Evolutionary conservation across 768 basidiomycete genomes (phyloP).

Genomic region (Russula ochroleuca): DNA sequence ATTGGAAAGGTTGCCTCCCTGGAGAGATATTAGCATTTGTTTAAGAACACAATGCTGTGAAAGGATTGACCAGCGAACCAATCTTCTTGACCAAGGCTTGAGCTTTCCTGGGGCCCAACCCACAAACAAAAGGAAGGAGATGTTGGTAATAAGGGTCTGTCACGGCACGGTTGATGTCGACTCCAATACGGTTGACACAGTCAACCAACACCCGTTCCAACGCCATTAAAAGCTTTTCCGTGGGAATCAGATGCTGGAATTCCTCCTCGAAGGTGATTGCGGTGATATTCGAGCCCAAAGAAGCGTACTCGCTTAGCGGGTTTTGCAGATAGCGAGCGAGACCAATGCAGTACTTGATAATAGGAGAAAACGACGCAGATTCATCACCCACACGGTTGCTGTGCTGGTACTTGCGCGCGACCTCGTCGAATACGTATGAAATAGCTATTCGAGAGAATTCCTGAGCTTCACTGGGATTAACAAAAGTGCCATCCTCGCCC

Average conservation of each 20-base stretch:
- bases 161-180: conserved; percentile 93
- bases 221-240: conserved; percentile 73
- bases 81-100: conserved; percentile 81
- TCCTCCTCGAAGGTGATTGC: conserved; percentile 83
- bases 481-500: conserved; percentile 16
- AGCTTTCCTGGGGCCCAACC: conserved; percentile 92
- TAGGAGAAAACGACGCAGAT: conserved; percentile 69
- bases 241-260: conserved; percentile 79
- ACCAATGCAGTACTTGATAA: conserved; percentile 89
- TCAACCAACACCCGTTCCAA: conserved; percentile 89
- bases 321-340: conserved; percentile 90
- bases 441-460: conserved; percentile 57
- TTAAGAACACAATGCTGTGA: background rate
- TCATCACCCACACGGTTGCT: conserved; percentile 82
- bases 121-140: conserved; percentile 85
- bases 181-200: conserved; percentile 86
- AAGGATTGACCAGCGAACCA: conserved; percentile 55
- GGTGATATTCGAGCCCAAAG: conserved; percentile 78
- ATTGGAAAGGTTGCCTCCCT: conserved; percentile 87
- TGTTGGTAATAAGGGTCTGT: conserved; percentile 85
- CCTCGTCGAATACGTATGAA: conserved; percentile 83
- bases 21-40: conserved; percentile 15
- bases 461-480: conserved; percentile 31
- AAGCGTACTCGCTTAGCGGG: conserved; percentile 91
- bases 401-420: conserved; percentile 91